These are phyloP conservation scores for Scheffersomyces titani DNA, from an alignment of 1,139 yeast genomes.

Conservation along the genomic window DNA sequence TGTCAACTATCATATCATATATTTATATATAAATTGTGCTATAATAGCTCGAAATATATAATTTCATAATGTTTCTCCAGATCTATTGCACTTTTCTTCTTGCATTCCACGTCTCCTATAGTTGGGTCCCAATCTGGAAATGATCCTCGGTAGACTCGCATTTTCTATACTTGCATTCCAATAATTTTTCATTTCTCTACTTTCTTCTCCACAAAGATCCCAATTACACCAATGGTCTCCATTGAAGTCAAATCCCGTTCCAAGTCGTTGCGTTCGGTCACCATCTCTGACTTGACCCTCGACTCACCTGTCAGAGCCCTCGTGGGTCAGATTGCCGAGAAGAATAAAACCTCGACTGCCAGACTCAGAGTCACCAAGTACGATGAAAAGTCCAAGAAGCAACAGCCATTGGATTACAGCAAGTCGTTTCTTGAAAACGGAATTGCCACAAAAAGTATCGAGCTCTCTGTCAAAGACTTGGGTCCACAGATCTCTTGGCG, in stretches of 20 bases:
- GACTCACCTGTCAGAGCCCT: conserved; percentile 34
- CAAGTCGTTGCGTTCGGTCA: conserved; percentile 42
- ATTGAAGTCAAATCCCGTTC: conserved; percentile 55
- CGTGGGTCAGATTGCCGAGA: conserved; percentile 40
- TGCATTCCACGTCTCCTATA: neutral
- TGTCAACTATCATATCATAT: neutral
- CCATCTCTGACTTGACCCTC: conserved; percentile 36
- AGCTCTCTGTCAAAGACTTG: conserved; percentile 70
- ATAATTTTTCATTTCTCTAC: neutral
- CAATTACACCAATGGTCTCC: conserved; percentile 26
- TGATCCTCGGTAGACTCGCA: neutral
- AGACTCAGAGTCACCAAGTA: conserved; percentile 39
- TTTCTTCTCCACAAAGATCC: neutral
- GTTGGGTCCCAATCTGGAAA: neutral
- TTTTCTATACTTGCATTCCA: neutral
- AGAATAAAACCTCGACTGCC: conserved; percentile 40
- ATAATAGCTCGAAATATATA: no score
- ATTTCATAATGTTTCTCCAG: no score
- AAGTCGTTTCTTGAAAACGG: conserved; percentile 36
- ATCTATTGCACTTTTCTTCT: neutral
- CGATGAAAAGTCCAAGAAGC: conserved; percentile 29
- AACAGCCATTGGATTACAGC: conserved; percentile 32
- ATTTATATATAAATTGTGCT: no score
- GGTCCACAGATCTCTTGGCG: conserved; percentile 96
- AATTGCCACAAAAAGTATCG: conserved; percentile 27